phyloP scores from a whole-genome alignment of 108 stramenopile genomes.

The Cylindrotheca fusiformis region DNA sequence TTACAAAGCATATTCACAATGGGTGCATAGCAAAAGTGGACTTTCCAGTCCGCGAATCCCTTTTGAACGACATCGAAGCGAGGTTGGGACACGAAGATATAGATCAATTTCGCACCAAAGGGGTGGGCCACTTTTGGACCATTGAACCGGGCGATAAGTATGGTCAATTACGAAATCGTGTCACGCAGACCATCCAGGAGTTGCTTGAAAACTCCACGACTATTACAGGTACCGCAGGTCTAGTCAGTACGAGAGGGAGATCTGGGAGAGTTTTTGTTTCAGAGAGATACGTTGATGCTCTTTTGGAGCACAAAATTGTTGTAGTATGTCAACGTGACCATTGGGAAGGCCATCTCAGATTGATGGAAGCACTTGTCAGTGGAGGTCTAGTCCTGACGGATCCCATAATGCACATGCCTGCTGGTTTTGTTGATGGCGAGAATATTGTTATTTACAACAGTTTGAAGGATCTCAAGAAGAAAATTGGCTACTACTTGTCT shows the following conservation, averaged over 20 bases:
- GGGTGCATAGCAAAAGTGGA: neutral
- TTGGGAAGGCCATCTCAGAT: constrained; percentile 53
- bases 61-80: neutral
- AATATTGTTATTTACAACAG: constrained; percentile 39
- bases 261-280: neutral
- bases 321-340: constrained; percentile 44
- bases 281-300: neutral
- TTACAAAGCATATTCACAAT: neutral
- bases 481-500: constrained; percentile 33
- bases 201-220: neutral
- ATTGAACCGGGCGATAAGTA: neutral
- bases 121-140: neutral
- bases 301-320: constrained; percentile 40
- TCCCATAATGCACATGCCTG: constrained; percentile 23
- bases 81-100: no score
- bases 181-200: neutral
- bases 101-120: neutral
- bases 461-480: constrained; percentile 10
- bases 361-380: constrained; percentile 41
- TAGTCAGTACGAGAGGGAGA: neutral
- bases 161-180: neutral
- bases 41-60: neutral
- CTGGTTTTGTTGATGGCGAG: constrained; percentile 18
- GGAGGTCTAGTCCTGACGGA: constrained; percentile 51
- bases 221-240: neutral